phyloP scores from a whole-genome alignment of 2,329 filamentous ascomycete species.

The Geosmithia flava region DNA sequence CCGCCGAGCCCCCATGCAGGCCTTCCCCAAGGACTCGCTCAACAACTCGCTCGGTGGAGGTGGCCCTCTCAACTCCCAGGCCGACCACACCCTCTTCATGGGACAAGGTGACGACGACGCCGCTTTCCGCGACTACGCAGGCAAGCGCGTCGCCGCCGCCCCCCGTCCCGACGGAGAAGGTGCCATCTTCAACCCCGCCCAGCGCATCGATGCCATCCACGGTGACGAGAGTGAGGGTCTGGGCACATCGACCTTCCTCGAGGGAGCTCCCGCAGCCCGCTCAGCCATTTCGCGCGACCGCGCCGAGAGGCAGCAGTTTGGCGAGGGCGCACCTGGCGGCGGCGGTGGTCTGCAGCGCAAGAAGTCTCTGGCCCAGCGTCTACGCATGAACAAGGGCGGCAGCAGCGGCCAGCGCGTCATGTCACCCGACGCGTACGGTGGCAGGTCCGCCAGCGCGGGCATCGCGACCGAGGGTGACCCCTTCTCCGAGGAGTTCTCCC shows the following conservation, averaged over 20 bases:
- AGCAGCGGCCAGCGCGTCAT: conserved; percentile 46
- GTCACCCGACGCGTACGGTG: conserved; percentile 33
- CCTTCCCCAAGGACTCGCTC: conserved; percentile 81
- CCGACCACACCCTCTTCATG: conserved; percentile 82
- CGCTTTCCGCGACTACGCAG: conserved; percentile 69
- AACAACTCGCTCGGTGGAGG: conserved; percentile 88
- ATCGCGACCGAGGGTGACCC: conserved; percentile 43
- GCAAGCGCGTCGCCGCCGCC: conserved; percentile 18
- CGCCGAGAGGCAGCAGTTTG: conserved; percentile 49
- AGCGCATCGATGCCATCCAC: conserved; percentile 61
- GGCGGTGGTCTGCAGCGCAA: conserved; percentile 62
- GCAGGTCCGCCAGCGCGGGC: conserved; percentile 9
- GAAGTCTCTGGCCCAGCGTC: conserved; percentile 87
- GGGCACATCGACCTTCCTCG: conserved; percentile 89
- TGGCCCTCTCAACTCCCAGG: conserved; percentile 68
- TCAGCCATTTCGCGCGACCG: conserved; percentile 66
- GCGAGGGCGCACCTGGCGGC: conserved; percentile 12
- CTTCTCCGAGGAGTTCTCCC: conserved; percentile 70
- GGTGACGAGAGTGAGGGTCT: conserved; percentile 74
- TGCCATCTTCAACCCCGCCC: conserved; percentile 54
- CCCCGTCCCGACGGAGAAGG: conserved; percentile 6
- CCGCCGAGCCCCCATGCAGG: conserved; percentile 83
- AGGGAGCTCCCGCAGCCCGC: conserved; percentile 79
- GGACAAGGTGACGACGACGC: conserved; percentile 71
- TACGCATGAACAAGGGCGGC: conserved; percentile 68